These are phyloP conservation scores for Haplosporangium sp. DNA, from an alignment of 371 early-diverging fungal genomes.

Conservation along the genomic window DNA sequence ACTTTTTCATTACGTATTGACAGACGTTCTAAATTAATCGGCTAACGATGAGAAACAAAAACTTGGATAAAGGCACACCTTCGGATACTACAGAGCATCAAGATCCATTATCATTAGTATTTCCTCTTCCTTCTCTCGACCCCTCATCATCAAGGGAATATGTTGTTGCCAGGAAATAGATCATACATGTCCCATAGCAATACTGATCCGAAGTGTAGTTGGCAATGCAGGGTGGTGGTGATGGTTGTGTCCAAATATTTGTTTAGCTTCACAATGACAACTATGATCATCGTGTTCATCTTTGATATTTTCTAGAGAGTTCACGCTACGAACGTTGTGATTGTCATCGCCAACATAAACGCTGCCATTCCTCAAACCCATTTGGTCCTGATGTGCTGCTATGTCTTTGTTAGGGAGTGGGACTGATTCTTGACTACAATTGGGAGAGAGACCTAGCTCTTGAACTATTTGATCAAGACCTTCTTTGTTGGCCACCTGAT, in stretches of 20 bases:
- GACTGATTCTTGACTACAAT: no score
- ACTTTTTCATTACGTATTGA: background rate
- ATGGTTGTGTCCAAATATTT: conserved; percentile 6
- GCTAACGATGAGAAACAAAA: no score
- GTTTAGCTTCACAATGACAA: conserved; percentile 24
- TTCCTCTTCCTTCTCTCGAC: conserved; percentile 2
- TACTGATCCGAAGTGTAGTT: conserved; percentile 21
- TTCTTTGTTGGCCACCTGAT: background rate
- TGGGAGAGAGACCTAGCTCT: background rate
- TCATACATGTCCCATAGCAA: conserved; percentile 43
- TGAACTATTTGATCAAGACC: background rate
- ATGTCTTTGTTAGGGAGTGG: no score
- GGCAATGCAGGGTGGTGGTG: conserved; percentile 23
- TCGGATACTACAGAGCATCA: background rate
- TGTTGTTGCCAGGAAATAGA: background rate
- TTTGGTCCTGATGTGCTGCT: no score
- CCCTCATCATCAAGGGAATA: background rate
- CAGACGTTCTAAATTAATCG: background rate
- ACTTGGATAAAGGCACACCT: background rate
- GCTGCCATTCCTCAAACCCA: no score
- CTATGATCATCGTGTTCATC: background rate
- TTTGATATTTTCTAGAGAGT: background rate
- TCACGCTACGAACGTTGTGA: background rate
- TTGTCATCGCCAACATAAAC: background rate
- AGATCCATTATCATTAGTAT: background rate